Conservation (phyloP, 257 asterid genomes). For the Avicennia marina region DNA sequence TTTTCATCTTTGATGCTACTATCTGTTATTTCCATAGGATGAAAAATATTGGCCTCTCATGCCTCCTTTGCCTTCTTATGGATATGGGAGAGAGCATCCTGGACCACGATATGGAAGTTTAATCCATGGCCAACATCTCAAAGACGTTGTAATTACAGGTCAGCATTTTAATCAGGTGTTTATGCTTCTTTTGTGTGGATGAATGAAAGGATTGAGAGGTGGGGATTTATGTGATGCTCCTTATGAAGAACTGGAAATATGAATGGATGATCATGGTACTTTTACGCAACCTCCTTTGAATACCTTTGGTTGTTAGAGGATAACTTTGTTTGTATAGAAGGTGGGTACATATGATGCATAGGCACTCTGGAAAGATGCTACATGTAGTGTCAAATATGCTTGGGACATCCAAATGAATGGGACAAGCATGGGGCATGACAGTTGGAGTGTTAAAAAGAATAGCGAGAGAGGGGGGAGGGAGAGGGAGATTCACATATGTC, state of each 20-base stretch:
- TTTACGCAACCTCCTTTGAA: background rate
- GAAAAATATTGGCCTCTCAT: constrained; percentile 71
- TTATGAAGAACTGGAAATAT: background rate
- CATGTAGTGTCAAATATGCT: background rate
- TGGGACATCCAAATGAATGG: background rate
- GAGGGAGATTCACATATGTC: no score
- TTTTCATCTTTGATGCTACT: constrained; percentile 5
- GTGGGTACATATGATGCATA: no score
- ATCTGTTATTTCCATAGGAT: constrained; percentile 30
- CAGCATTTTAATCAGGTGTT: constrained; percentile 16
- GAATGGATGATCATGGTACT: background rate
- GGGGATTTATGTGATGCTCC: no score
- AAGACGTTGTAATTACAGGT: constrained; percentile 75
- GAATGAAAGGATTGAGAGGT: background rate
- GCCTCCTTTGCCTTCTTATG: constrained; percentile 88
- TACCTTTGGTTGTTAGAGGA: no score
- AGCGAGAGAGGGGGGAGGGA: no score
- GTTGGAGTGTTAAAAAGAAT: background rate
- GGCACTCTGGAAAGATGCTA: no score
- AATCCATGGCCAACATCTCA: constrained; percentile 77
- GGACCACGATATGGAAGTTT: constrained; percentile 81
- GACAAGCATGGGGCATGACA: background rate
- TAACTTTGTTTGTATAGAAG: no score
- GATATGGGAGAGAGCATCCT: constrained; percentile 71
- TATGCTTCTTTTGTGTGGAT: constrained; percentile 1